Base-by-base conservation (phyloP, 192 early-diverging fungal genomes). In the Borealophlyctis nickersoniae region DNA sequence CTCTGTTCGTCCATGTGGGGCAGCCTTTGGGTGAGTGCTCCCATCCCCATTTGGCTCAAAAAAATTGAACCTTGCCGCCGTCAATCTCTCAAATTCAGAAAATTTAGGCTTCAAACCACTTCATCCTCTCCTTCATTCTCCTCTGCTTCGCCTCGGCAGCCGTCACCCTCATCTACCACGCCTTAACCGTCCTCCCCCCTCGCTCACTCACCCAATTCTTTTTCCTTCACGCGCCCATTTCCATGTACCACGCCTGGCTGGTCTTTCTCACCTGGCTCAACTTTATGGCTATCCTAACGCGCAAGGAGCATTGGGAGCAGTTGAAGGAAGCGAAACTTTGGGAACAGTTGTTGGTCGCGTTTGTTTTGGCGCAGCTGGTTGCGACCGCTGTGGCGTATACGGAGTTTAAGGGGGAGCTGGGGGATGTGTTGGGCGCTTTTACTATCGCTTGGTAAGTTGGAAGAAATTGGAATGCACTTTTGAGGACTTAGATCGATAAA, bases 151-250 rank as follows among this genome's bases (percentile, higher is more conserved):
- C 82, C 34, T 73, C 81, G 19, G 74, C 72, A 22, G 78, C 82
- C 35, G 74, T 89, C 62, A 76, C 85, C 14, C 73, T 69, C 31
- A 74, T 87, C 56, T 81, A 80, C 74, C 68, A 72, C 58, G 69
- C 70, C 45, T 63, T 66, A 22, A 22, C 69, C 66, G 61, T 55
- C 45, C 68, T 63, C 34, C 69, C 71, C 11, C 36, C 76, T 16
- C 55, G 52, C 11, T 70, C 61, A 30, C 48, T 58, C 57, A 52
- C 50, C 23, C 79, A 89, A 39, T 63, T 49, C 23, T 2, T 88
- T 32, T 82, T 85, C 52, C 66, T 87, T 31, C 84, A 85, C 66
- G 79, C 84, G 36, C 88, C 88, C 64, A 83, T 89, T 79, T 67
- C 65, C 34, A 70, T 87, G 29, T 87, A 81, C 73, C 82, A 86